Conservation (phyloP, 352 stramenopile genomes). For the Phytophthora parvispora region DNA sequence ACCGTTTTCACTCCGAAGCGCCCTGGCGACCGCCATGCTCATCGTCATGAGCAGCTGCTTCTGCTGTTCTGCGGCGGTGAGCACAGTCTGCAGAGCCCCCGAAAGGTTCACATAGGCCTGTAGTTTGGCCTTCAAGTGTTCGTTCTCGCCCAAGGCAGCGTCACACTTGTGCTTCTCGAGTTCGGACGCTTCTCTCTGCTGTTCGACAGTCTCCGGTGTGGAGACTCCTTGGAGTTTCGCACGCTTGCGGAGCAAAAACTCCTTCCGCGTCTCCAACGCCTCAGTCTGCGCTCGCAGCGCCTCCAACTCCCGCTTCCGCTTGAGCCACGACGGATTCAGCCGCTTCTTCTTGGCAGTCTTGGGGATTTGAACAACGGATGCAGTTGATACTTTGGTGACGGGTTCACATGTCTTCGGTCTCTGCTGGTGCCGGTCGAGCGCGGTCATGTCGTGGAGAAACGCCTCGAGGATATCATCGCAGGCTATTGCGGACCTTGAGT, state of each 20-base stretch:
- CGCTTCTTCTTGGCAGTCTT: constrained; percentile 5
- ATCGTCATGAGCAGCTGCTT: background rate
- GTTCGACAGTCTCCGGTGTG: background rate
- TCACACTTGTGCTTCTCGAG: background rate
- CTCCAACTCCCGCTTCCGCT: constrained; percentile 9
- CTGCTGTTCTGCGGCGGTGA: background rate
- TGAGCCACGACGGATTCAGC: constrained; percentile 5
- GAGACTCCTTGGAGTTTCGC: background rate
- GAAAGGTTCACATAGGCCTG: constrained; percentile 1
- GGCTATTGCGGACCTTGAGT: background rate
- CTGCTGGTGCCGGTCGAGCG: background rate
- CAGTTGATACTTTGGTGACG: background rate
- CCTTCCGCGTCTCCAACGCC: constrained; percentile 2
- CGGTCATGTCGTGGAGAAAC: constrained; percentile 7
- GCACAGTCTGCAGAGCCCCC: background rate
- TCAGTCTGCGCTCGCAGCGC: constrained; percentile 1
- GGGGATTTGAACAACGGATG: background rate
- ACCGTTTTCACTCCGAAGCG: background rate
- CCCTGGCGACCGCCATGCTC: background rate
- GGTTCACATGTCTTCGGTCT: background rate
- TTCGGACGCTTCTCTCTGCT: background rate
- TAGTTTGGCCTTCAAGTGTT: background rate
- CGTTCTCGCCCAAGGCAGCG: constrained; percentile 8
- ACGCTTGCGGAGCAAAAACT: background rate
- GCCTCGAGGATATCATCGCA: constrained; percentile 1